Base-by-base conservation (phyloP, 2,329 filamentous ascomycete species). In the Tricladium varicosporioides region DNA sequence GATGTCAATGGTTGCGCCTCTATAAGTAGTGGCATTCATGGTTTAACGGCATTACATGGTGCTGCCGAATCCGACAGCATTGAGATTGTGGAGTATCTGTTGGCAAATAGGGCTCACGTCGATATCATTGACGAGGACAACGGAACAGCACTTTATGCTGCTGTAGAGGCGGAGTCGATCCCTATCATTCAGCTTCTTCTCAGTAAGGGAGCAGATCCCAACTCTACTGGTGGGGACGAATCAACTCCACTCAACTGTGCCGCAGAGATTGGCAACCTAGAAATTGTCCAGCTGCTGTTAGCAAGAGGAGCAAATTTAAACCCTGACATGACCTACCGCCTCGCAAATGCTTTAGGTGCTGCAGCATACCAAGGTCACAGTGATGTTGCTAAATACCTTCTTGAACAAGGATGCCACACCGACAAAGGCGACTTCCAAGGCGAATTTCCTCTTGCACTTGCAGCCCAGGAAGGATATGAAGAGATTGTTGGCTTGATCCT, bases 1-100 rank as follows among this genome's bases (percentile, higher is more conserved):
- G 33, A 51, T 51, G 48, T 51, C 18, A 51, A 51, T n/a, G 48
- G 48, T 5, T 42, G 27, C n/a, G 31, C n/a, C 15, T 22, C 22
- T 10, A 15, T 3, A 27, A 27, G 42, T 9, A 33, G n/a, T 11
- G 48, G 19, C 22, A 11, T 19, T 14, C 18, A 27, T 31, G 48
- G 48, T 10, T 36, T 51, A 5, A 40, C 48, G 11, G 32, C 48
- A 51, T n/a, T 51, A 9, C 36, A 51, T 15, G 48, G 48, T 22
- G 48, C 36, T 13, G 48, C 36, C 19, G 40, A 22, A 11, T 51
- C 48, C 11, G 48, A 36, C 8, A 43, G 42, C 22, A 51, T 51
- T 3, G 48, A 51, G 16, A 51, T 51, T 14, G 48, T 42, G 16
- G 48, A 51, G 16, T 51, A 43, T 31, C 16, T 51, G 5, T 19